Evolutionary conservation across 2,329 filamentous ascomycete genomes (phyloP).

Genomic region (Ascocoryne sarcoides): DNA sequence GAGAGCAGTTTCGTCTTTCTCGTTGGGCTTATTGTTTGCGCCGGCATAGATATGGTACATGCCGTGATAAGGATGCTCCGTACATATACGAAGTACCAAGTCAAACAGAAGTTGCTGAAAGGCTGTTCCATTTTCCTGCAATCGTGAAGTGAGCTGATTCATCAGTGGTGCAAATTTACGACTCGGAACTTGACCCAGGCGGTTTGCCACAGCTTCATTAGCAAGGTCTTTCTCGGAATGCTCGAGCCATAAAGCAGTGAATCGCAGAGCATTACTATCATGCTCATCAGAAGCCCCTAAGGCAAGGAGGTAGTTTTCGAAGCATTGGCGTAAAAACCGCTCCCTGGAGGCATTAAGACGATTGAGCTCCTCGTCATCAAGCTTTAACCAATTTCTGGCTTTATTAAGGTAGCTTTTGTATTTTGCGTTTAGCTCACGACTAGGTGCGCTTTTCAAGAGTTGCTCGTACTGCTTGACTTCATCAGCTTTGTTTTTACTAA

Average conservation of each 20-base stretch:
- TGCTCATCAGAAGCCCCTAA: conserved; percentile 79
- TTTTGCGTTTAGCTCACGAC: conserved; percentile 43
- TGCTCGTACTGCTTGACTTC: conserved; percentile 69
- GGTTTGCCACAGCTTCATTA: conserved; percentile 64
- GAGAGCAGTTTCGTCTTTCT: conserved; percentile 64
- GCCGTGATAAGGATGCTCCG: conserved; percentile 90
- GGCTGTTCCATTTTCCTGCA: conserved; percentile 57
- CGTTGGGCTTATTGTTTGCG: conserved; percentile 57
- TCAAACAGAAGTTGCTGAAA: conserved; percentile 72
- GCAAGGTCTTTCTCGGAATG: conserved; percentile 67
- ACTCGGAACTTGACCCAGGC: conserved; percentile 70
- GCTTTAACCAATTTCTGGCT: conserved; percentile 79
- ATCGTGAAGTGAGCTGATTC: conserved; percentile 92
- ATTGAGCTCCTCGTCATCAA: conserved; percentile 81
- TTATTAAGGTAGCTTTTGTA: conserved; percentile 56
- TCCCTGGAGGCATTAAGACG: conserved; percentile 68
- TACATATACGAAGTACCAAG: conserved; percentile 75
- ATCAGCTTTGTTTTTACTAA: conserved; percentile 71
- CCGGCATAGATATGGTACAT: conserved; percentile 95
- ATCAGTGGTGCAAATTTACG: conserved; percentile 87
- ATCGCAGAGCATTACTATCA: conserved; percentile 82
- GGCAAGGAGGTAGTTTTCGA: conserved; percentile 88
- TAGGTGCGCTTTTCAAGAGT: conserved; percentile 35
- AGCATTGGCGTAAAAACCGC: conserved; percentile 75
- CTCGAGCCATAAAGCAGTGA: conserved; percentile 91